Evolutionary conservation across 345 rosid genomes (phyloP), one percentile per base, ranked within the genome.

Genomic region (Acer negundo): DNA sequence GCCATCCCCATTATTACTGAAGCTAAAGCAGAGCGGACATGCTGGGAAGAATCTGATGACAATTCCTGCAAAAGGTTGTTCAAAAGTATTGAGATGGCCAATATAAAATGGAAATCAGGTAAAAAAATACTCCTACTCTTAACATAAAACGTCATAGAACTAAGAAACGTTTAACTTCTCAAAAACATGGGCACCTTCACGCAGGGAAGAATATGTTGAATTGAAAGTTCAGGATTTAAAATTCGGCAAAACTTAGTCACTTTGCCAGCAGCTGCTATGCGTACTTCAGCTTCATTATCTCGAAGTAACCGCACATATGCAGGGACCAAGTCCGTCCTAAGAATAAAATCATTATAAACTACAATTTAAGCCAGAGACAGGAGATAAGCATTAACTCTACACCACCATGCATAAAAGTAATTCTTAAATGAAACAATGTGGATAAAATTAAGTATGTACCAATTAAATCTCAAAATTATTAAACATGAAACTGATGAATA

Each of bases 1-100:
- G 99, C 97, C 98, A 96, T 94, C 71, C 99, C 99, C 97, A 94
- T 95, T 80, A 95, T 93, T 75, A 95, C 99, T 8, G 98, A 95
- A 77, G 99, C 99, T 87, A 95, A 86, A 72, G 97, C 99, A 71
- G 98, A 95, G 42, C 99, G 96, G 47, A 95, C 99, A 77, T 95
- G 99, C 79, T 96, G 99, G 38, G 98, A 96, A 77, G 98, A 92
- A 89, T 96, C 99, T 2, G 98, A 88, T 13, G 99, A 94, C 75
- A 96, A 80, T 78, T 96, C 98, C 99, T 96, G 80, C 78, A 79
- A 46, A 64, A 74, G 66, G 74, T 26, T 51, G 70, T 76, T 55
- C 62, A 51, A 84, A 85, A 24, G 67, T 44, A 64, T 64, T 62
- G 38, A 75, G 38, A 42, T 35, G 35, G 65, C 24, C 67, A 35